Conservation (phyloP, 257 asterid genomes). For the Petrea volubilis region DNA sequence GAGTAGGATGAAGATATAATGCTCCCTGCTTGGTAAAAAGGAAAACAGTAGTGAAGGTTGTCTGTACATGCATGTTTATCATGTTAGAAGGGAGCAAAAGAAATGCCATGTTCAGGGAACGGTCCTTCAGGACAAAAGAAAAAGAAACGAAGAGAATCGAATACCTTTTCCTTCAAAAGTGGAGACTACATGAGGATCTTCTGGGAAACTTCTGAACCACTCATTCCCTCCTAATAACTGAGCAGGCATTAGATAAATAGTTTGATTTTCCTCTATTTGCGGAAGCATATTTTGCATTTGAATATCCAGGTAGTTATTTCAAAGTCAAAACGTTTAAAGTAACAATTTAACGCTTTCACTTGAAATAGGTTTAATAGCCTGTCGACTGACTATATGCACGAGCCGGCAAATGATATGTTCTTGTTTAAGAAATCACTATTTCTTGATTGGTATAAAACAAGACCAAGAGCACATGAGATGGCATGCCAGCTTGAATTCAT, state of each 20-base stretch:
- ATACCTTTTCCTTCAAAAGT: neutral
- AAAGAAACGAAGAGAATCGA: too few relatives aligned
- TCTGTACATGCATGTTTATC: neutral
- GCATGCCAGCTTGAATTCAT: neutral
- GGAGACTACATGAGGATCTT: neutral
- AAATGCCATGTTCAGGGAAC: neutral
- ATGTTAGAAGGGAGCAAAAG: neutral
- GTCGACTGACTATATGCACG: neutral
- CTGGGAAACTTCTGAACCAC: neutral
- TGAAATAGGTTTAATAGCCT: neutral
- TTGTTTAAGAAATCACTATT: neutral
- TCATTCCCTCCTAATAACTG: neutral
- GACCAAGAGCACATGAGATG: neutral
- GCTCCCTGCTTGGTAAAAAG: too few relatives aligned
- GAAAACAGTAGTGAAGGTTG: neutral
- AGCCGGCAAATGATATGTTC: neutral
- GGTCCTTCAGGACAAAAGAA: too few relatives aligned
- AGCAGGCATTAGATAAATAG: neutral
- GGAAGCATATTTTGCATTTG: neutral
- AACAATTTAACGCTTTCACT: neutral
- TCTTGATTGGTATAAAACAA: neutral
- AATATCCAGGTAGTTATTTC: neutral
- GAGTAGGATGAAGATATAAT: neutral
- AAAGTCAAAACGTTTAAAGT: neutral
- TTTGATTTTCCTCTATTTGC: neutral